Evolutionary conservation across 345 rosid species (phyloP).

Genomic region (Salix udensis): DNA sequence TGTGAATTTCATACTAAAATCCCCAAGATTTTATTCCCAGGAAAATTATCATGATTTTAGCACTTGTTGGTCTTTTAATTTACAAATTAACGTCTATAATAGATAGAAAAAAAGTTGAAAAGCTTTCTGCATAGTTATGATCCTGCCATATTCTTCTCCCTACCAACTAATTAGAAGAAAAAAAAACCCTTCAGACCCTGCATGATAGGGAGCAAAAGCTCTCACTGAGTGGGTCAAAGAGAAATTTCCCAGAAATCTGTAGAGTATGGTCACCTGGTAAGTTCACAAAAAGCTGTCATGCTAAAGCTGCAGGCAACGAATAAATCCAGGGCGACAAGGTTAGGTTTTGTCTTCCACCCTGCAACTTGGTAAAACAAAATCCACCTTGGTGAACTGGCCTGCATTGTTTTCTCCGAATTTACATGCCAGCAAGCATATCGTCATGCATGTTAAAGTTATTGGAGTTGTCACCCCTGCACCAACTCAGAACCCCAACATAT

Average conservation of each 20-base stretch:
- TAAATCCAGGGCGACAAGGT: not conserved
- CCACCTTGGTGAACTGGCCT: not conserved
- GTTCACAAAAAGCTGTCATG: not conserved
- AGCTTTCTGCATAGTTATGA: not conserved
- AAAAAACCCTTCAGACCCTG: not conserved
- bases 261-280: not conserved
- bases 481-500: not conserved
- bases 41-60: too few relatives aligned
- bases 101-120: too few relatives aligned
- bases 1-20: not conserved
- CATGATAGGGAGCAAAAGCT: not conserved
- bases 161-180: not conserved
- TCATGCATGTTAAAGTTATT: not conserved
- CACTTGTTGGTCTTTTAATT: too few relatives aligned
- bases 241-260: too few relatives aligned
- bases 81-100: too few relatives aligned
- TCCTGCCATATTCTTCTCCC: too few relatives aligned
- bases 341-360: not conserved
- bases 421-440: not conserved
- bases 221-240: not conserved
- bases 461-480: not conserved
- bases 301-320: not conserved
- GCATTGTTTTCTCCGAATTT: not conserved
- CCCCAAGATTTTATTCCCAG: too few relatives aligned
- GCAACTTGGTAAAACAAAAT: not conserved